Evolutionary conservation across 2,329 filamentous ascomycete species (phyloP).

Genomic region (Harringtonia aguacate): DNA sequence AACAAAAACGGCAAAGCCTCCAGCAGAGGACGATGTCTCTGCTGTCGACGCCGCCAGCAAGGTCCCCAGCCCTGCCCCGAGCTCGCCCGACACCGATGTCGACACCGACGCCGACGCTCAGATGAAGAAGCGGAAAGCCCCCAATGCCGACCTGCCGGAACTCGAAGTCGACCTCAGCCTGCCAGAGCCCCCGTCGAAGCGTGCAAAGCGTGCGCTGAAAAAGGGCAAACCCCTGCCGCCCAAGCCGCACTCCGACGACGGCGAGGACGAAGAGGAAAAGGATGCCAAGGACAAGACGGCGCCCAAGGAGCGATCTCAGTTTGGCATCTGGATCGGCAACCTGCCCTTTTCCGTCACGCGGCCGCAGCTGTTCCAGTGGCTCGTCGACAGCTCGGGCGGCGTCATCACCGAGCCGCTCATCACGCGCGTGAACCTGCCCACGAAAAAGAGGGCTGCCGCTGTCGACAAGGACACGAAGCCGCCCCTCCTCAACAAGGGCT

Average conservation of each 20-base stretch:
- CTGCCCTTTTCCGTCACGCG: constrained; percentile 73
- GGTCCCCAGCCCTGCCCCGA: no score
- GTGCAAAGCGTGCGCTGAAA: constrained; percentile 79
- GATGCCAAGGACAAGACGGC: constrained; percentile 7
- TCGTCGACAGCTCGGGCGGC: constrained; percentile 61
- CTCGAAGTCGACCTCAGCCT: constrained; percentile 82
- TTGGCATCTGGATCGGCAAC: constrained; percentile 95
- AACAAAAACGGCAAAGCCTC: no score
- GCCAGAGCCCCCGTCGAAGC: constrained; percentile 94
- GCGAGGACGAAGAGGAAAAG: constrained; percentile 1
- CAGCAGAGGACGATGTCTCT: no score
- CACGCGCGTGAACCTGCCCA: constrained; percentile 72
- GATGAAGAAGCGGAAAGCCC: constrained; percentile 67
- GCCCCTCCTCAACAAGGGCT: constrained; percentile 64
- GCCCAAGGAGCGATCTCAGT: constrained; percentile 55
- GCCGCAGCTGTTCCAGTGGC: constrained; percentile 64
- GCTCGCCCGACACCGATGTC: background rate
- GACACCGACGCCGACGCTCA: constrained; percentile 26
- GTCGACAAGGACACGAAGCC: background rate
- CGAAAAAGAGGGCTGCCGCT: constrained; percentile 18
- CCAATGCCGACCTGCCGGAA: constrained; percentile 39
- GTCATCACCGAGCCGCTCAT: constrained; percentile 59
- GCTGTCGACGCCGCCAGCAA: no score
- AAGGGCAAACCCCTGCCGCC: constrained; percentile 55
- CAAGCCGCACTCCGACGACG: constrained; percentile 21